Base-by-base conservation (phyloP, 1,139 yeast species). In the Candida sp. region DNA sequence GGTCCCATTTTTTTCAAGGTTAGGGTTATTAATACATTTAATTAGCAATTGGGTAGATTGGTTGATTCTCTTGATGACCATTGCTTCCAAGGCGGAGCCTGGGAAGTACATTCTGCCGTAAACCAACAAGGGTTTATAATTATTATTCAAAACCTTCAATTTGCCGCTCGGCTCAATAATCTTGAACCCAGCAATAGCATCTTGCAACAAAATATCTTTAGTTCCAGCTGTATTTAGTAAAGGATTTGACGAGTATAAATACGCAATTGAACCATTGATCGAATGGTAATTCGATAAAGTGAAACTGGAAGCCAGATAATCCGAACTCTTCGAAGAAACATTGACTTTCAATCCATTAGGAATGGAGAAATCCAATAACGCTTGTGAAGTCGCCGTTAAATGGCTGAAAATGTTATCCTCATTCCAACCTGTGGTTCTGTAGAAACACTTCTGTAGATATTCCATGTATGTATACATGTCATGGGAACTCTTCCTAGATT, bases 31-130 rank as follows among this genome's bases (percentile, higher is more conserved):
- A 38, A 89, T 81, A 57, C 95, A 87, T 53, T 87, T 87, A 27
- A 89, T 66, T 41, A 86, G 66, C 29, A 89, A 51, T 55, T 89
- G 96, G 9, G 90, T 67, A 45, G 73, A 69, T 15, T 75, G 64
- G 4, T 85, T 66, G 35, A 89, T 55, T 45, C 90, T 70, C 48
- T 87, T 81, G 35, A 91, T 81, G 8, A 84, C 56, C 95, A 93
- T 84, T 1, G 97, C 97, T 60, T 93, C 99, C 5, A 95, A 66
- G 4, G 88, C 84, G 21, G 89, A 82, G 1, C 90, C 87, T 0
- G 99, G 99, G 50, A 93, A 82, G 56, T 85, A 87, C 81, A 95
- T 80, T 49, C 95, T 72, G 0, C 98, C 99, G 58, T 89, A 93
- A 21, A 70, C 50, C 29, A 73, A 56, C 2, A 68, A 52, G 21